Evolutionary conservation across 2,329 filamentous ascomycete genomes (phyloP), one percentile per base, ranked within the genome.

Genomic region (Sporothrix dimorphospora): DNA sequence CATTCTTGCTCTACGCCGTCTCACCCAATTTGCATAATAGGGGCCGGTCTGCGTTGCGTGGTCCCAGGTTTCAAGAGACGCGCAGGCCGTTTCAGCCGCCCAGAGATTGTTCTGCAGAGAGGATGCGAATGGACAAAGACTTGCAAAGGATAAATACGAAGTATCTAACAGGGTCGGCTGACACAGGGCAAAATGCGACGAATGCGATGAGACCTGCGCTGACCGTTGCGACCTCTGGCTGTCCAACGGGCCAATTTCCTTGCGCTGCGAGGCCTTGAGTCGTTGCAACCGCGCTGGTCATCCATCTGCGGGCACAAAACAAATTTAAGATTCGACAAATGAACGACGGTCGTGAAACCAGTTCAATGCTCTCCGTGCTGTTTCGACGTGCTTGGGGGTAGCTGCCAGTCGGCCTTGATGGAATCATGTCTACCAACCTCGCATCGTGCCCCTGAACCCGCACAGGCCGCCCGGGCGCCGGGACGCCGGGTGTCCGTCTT

Each of bases 31-130:
- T 30, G 68, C 68, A 70, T 71, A 65, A 71, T 42, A 71, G 27
- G 57, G 61, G 49, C 59, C 59, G 21, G 24, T 47, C 21, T 71
- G 47, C 24, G 61, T 47, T 57, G 47, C 63, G 49, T 45, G 11
- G 30, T 40, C 30, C 51, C 53, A 21, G 30, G 66, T 72, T 72
- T 72, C 71, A 72, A 70, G 66, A 72, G 66, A 70, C 55, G 55
- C 55, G 66, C 55, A 55, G 67, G 63, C 27, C 61, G 71, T 72
- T 72, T 72, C 71, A 72, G 66, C 49, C 21, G 69, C 42, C 14
- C n/a, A n/a, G n/a, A 45, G 21, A 42, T n/a, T n/a, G 38, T 59
- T n/a, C 45, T 24, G n/a, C 42, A 8, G 45, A 24, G 11, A 27
- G 34, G 21, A n/a, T 63, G 38, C n/a, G 45, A 16, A 49, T 49